Percentiles rank a stretch among this genome's conserved stretches.
phyloP scores from a whole-genome alignment of 2,329 filamentous ascomycete species.

The Aspergillus viridinutans region DNA sequence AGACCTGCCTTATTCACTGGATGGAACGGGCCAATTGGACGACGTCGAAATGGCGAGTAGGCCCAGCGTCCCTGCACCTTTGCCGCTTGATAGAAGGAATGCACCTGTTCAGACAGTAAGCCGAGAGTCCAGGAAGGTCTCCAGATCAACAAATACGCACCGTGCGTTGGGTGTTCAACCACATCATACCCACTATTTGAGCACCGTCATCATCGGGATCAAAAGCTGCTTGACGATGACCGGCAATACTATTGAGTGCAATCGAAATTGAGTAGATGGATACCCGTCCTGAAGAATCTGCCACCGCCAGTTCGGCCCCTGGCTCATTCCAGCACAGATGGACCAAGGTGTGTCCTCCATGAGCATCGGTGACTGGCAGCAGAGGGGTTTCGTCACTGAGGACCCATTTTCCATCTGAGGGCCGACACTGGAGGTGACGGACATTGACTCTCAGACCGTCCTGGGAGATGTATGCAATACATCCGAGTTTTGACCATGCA shows the following conservation, averaged over 20 bases:
- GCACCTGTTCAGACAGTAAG: slow-evolving; percentile 27
- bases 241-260: slow-evolving; percentile 67
- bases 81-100: slow-evolving; percentile 55
- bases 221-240: slow-evolving; percentile 58
- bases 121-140: background rate
- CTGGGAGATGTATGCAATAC: slow-evolving; percentile 73
- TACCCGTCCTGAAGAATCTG: slow-evolving; percentile 75
- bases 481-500: slow-evolving; percentile 83
- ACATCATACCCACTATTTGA: slow-evolving; percentile 77
- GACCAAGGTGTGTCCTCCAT: slow-evolving; percentile 63
- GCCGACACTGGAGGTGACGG: slow-evolving; percentile 65
- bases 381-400: slow-evolving; percentile 68
- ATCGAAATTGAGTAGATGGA: slow-evolving; percentile 68
- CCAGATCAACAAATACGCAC: slow-evolving; percentile 28
- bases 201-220: slow-evolving; percentile 71
- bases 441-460: slow-evolving; percentile 69
- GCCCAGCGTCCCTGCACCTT: slow-evolving; percentile 61
- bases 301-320: slow-evolving; percentile 74
- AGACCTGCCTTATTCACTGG: slow-evolving; percentile 64
- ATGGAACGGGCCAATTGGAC: slow-evolving; percentile 68
- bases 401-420: slow-evolving; percentile 68
- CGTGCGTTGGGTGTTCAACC: slow-evolving; percentile 63
- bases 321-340: slow-evolving; percentile 79
- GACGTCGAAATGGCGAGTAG: slow-evolving; percentile 64
- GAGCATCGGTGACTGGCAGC: slow-evolving; percentile 57